phyloP scores from a whole-genome alignment of 768 basidiomycete genomes.

The Plicaturopsis crispa region DNA sequence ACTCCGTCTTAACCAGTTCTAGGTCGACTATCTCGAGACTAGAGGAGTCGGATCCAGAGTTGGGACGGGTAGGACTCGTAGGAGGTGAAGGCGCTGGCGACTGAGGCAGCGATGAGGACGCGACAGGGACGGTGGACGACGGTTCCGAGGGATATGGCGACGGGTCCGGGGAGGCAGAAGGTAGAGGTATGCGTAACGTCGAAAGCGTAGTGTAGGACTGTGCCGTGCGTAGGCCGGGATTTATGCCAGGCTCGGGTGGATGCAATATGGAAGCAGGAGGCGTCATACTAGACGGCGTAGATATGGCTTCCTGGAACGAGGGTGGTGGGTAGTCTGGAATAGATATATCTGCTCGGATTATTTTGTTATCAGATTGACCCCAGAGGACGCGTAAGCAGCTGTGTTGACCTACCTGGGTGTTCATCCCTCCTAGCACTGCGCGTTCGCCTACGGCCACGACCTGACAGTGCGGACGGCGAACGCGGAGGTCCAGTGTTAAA shows the following conservation, averaged over 20 bases:
- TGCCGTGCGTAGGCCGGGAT: too few species aligned
- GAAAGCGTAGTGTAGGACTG: too few species aligned
- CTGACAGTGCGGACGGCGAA: conserved; percentile 14
- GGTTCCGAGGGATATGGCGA: conserved; percentile 15
- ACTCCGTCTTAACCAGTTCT: conserved; percentile 29
- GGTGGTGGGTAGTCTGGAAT: conserved; percentile 68
- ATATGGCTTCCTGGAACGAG: conserved; percentile 65
- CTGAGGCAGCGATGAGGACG: conserved; percentile 7
- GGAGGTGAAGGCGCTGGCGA: conserved; percentile 8
- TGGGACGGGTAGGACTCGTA: conserved; percentile 7
- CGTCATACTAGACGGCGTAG: too few species aligned
- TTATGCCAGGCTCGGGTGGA: too few species aligned
- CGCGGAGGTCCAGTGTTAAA: conserved; percentile 18
- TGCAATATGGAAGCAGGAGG: too few species aligned
- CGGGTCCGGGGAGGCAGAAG: conserved; percentile 18
- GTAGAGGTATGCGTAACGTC: too few species aligned
- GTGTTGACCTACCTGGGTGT: too few species aligned
- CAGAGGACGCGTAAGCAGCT: too few species aligned
- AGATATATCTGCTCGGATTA: conserved; percentile 13
- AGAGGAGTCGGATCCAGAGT: conserved; percentile 4
- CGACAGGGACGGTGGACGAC: conserved; percentile 8
- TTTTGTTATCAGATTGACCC: too few species aligned
- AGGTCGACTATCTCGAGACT: conserved; percentile 47
- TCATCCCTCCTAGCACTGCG: too few species aligned
- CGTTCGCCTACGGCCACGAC: conserved; percentile 17